These are phyloP conservation scores for Cutaneotrichosporon sp. DNA, from an alignment of 1,284 basidiomycete genomes.

Conservation along the genomic window DNA sequence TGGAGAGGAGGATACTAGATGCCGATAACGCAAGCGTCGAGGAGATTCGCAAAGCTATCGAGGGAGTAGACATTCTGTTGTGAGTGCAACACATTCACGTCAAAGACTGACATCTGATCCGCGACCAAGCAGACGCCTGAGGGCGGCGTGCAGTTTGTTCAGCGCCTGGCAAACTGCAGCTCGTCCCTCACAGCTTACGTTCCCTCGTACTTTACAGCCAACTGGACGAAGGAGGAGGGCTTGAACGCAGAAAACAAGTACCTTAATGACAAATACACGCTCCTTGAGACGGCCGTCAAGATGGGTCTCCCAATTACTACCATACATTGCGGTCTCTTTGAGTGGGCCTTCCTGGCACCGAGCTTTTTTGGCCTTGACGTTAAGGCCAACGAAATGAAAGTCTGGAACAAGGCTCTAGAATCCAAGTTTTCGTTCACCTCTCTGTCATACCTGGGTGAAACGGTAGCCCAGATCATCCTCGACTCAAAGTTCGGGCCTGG, in stretches of 20 bases:
- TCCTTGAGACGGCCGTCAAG: neutral
- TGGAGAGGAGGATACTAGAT: constrained; percentile 13
- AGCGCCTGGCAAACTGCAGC: neutral
- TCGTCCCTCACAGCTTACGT: constrained; percentile 7
- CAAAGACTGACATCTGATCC: neutral
- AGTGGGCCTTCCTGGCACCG: neutral
- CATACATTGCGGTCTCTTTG: constrained; percentile 14
- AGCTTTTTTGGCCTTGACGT: constrained; percentile 8
- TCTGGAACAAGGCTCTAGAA: constrained; percentile 8
- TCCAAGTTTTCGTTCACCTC: neutral
- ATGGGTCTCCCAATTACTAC: constrained; percentile 8
- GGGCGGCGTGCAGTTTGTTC: neutral
- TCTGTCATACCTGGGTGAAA: constrained; percentile 6
- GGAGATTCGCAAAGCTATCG: neutral
- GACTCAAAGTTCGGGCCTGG: neutral
- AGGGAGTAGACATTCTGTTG: constrained; percentile 5
- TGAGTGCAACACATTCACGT: neutral
- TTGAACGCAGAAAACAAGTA: neutral
- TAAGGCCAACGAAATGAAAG: constrained; percentile 7
- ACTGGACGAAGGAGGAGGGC: constrained; percentile 7
- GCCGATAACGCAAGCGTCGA: neutral
- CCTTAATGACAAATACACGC: constrained; percentile 1
- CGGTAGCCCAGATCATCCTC: constrained; percentile 6
- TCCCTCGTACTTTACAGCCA: constrained; percentile 15
- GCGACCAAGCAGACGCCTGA: constrained; percentile 3